phyloP scores from a whole-genome alignment of 495 filamentous ascomycete genomes.

The Mycothermus thermophilus region DNA sequence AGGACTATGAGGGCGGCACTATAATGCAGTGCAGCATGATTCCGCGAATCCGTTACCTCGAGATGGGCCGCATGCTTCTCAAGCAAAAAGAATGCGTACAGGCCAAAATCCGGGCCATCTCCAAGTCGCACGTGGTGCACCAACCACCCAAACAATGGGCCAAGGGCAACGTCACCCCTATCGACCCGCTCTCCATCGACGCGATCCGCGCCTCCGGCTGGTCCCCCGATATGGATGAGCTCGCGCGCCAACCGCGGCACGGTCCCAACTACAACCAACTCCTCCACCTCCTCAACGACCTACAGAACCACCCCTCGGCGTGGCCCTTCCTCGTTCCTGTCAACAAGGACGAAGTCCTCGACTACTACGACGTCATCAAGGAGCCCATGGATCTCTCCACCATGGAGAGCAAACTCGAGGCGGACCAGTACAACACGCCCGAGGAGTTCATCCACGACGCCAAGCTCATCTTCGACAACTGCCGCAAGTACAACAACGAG shows the following conservation, averaged over 20 bases:
- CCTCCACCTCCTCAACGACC: slow-evolving; percentile 80
- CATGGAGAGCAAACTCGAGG: slow-evolving; percentile 92
- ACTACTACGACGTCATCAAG: slow-evolving; percentile 97
- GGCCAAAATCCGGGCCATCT: slow-evolving; percentile 87
- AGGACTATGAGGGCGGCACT: slow-evolving; percentile 97
- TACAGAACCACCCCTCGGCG: slow-evolving; percentile 80
- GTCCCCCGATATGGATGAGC: slow-evolving; percentile 94
- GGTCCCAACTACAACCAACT: slow-evolving; percentile 93
- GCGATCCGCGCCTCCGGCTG: slow-evolving; percentile 84
- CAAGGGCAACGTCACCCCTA: slow-evolving; percentile 44
- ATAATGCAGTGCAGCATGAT: slow-evolving; percentile 99
- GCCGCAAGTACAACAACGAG: slow-evolving; percentile 90
- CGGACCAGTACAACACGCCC: slow-evolving; percentile 77
- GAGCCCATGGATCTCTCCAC: slow-evolving; percentile 95
- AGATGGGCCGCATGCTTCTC: slow-evolving; percentile 83
- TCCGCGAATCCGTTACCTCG: slow-evolving; percentile 85
- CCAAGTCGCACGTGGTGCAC: slow-evolving; percentile 78
- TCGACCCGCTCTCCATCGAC: slow-evolving; percentile 68
- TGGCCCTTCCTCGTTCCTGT: slow-evolving; percentile 96
- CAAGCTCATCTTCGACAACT: slow-evolving; percentile 86
- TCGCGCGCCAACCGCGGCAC: slow-evolving; percentile 91
- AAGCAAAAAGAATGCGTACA: slow-evolving; percentile 93
- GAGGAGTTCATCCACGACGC: slow-evolving; percentile 93
- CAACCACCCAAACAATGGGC: slow-evolving; percentile 74
- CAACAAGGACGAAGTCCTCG: slow-evolving; percentile 84